Percentiles rank a stretch among this genome's conserved stretches.
Evolutionary conservation across 2,329 filamentous ascomycete species (phyloP).

Genomic region (Talaromyces amestolkiae): DNA sequence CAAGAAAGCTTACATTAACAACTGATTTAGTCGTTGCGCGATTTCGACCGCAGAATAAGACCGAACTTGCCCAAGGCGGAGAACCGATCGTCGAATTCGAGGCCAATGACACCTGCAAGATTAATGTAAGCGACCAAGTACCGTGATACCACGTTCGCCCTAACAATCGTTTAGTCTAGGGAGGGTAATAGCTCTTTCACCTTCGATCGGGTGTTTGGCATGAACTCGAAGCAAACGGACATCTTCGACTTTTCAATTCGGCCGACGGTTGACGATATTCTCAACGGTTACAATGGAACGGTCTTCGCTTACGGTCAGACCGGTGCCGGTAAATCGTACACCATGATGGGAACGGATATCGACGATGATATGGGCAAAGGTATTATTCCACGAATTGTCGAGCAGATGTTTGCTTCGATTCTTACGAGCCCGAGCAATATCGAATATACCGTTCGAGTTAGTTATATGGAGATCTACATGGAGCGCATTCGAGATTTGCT

Average conservation of each 20-base stretch:
- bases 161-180: slow-evolving; percentile 60
- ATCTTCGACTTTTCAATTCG: slow-evolving; percentile 98
- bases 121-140: slow-evolving; percentile 62
- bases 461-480: slow-evolving; percentile 99
- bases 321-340: slow-evolving; percentile 97
- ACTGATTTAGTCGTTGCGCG: slow-evolving; percentile 75
- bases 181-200: slow-evolving; percentile 86
- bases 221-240: slow-evolving; percentile 83
- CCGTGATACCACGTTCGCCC: background rate
- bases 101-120: slow-evolving; percentile 79
- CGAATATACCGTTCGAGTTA: slow-evolving; percentile 97
- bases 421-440: slow-evolving; percentile 87
- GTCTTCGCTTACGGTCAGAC: slow-evolving; percentile 99
- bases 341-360: slow-evolving; percentile 97
- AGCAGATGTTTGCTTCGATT: slow-evolving; percentile 96
- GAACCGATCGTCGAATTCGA: slow-evolving; percentile 88
- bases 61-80: slow-evolving; percentile 86
- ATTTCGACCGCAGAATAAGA: slow-evolving; percentile 94
- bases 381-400: slow-evolving; percentile 94
- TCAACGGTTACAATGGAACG: slow-evolving; percentile 98
- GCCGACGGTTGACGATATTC: slow-evolving; percentile 92
- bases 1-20: slow-evolving; percentile 11
- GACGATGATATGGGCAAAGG: slow-evolving; percentile 83
- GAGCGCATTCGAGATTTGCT: slow-evolving; percentile 93
- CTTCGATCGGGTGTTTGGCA: slow-evolving; percentile 96